phyloP scores from a whole-genome alignment of 225 moss, liverwort and hornwort genomes.

The Marchantia paleacea region DNA sequence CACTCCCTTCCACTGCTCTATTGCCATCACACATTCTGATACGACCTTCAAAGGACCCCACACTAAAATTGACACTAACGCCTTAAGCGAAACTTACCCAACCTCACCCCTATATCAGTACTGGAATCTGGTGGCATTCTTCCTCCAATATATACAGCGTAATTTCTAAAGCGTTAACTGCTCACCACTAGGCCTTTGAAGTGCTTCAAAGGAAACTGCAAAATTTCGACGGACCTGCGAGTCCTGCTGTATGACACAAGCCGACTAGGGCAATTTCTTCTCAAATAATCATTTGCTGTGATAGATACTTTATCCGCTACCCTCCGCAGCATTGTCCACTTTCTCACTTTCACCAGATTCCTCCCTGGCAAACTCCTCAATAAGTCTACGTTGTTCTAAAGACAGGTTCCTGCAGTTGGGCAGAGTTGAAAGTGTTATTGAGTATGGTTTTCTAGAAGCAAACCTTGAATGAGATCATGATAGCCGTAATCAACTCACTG shows the following conservation, averaged over 20 bases:
- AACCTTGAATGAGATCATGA: too few relatives aligned
- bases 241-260: conserved; percentile 10
- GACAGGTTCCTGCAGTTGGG: conserved; percentile 17
- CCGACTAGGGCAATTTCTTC: conserved; percentile 2
- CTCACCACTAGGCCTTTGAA: conserved; percentile 10
- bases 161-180: neutral
- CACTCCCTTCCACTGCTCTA: neutral
- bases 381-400: conserved; percentile 40
- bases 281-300: neutral
- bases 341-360: conserved; percentile 41
- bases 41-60: neutral
- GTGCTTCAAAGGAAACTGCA: conserved; percentile 17
- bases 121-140: neutral
- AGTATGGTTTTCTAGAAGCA: too few relatives aligned
- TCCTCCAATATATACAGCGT: conserved; percentile 31
- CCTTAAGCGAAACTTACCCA: neutral
- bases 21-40: neutral
- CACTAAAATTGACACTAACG: neutral
- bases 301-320: conserved; percentile 31
- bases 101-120: neutral
- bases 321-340: conserved; percentile 42
- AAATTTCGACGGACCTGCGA: conserved; percentile 34
- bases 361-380: conserved; percentile 39
- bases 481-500: too few relatives aligned
- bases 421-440: too few relatives aligned